Base-by-base conservation (phyloP, 108 stramenopile species). In the Skeletonema grethae region DNA sequence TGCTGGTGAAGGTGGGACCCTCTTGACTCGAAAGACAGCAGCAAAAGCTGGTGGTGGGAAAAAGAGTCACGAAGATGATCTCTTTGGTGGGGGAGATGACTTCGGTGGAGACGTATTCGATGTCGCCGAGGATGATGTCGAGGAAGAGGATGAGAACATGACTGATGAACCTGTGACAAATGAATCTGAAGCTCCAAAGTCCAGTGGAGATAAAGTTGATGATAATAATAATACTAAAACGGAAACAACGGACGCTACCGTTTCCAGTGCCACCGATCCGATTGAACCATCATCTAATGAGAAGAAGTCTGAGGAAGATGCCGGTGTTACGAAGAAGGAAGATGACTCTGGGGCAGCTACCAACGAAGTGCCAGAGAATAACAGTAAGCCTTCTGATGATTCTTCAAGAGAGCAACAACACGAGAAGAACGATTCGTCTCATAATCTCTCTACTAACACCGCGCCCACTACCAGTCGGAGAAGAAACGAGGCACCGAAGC, bases 21-120 rank as follows among this genome's bases (percentile, higher is more conserved):
- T 89, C 46, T 74, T 89, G 12, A 77, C 86, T 15, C 79, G 75
- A 57, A 76, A 78, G 34, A 34, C 65, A 43, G 41, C 65, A 43
- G 46, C 61, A n/a, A 73, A 81, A 60, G 66, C 84, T 43, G 61
- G 81, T 15, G 65, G 57, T 10, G 70, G 62, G 1, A 74, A 65
- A 34, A 83, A 75, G 57, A 57, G 55, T 13, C 60, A 80, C 2
- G 77, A 82, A 20, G 91, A 90, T 50, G 85, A 86, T 70, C 81
- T 76, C 2, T 86, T 87, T 67, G 87, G 85, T 13, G 88, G 70
- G 6, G 91, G 87, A 12, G 88, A 87, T 65, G 87, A 87, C 32
- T 94, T 94, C 80, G 93, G 93, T 28, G 93, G 93, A 13, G 93
- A 94, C 67, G 93, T 94, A 8, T 94, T 94, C 77, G 93, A 88